phyloP scores from a whole-genome alignment of 352 stramenopile species.

The Phytopythium delawarense region DNA sequence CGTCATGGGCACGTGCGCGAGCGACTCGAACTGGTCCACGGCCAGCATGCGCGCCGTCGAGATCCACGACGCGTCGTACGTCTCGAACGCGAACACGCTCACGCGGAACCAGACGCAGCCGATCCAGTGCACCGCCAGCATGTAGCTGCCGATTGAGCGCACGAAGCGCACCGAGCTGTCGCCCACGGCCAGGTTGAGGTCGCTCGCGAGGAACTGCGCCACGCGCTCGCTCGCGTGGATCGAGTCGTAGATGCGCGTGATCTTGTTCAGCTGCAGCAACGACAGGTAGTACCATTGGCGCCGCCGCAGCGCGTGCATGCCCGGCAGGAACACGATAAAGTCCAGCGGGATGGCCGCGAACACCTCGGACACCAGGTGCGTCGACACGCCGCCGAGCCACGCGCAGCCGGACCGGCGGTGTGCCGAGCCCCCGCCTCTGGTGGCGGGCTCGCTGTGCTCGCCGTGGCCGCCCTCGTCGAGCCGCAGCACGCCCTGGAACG shows the following conservation, averaged over 20 bases:
- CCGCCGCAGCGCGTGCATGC: slow-evolving; percentile 15
- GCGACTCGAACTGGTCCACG: slow-evolving; percentile 32
- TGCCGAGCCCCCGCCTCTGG: neutral
- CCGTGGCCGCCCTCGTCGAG: slow-evolving; percentile 16
- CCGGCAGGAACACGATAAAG: slow-evolving; percentile 41
- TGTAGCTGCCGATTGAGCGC: slow-evolving; percentile 39
- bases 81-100: slow-evolving; percentile 36
- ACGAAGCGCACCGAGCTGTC: slow-evolving; percentile 53
- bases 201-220: slow-evolving; percentile 41
- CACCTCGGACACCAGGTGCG: slow-evolving; percentile 23
- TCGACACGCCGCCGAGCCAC: neutral
- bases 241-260: slow-evolving; percentile 40
- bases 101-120: slow-evolving; percentile 58
- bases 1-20: slow-evolving; percentile 34
- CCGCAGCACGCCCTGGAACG: slow-evolving; percentile 42
- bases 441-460: neutral
- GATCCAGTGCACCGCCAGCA: slow-evolving; percentile 67
- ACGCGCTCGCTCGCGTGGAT: slow-evolving; percentile 49
- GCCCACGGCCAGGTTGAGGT: slow-evolving; percentile 46
- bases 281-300: slow-evolving; percentile 55
- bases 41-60: slow-evolving; percentile 49
- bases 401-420: slow-evolving; percentile 8
- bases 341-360: slow-evolving; percentile 41
- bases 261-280: slow-evolving; percentile 60
- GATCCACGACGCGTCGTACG: slow-evolving; percentile 57